These are phyloP conservation scores for Fusarium buharicum DNA, from an alignment of 2,329 filamentous ascomycete species.

Conservation along the genomic window DNA sequence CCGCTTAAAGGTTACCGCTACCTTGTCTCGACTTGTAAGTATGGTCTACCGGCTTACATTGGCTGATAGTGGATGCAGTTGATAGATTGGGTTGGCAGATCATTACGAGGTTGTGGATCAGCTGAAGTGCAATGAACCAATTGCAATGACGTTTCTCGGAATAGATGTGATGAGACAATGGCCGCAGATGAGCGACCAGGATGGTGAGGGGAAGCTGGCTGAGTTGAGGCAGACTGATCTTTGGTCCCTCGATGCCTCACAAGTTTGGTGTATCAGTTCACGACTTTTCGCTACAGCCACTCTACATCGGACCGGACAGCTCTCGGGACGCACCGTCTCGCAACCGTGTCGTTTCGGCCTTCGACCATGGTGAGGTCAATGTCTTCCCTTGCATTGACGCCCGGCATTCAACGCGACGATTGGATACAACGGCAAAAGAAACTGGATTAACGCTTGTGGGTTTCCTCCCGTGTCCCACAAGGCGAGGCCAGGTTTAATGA, in stretches of 20 bases:
- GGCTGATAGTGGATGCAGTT: not conserved
- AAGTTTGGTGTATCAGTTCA: not conserved
- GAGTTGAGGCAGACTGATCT: not conserved
- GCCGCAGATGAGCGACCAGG: conserved; percentile 38
- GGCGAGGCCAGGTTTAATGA: conserved; percentile 10
- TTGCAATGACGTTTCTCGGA: not conserved
- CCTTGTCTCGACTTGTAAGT: not conserved
- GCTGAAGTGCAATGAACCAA: conserved; percentile 19
- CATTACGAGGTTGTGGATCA: conserved; percentile 24
- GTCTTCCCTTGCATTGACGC: conserved; percentile 41
- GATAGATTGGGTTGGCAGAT: conserved; percentile 18
- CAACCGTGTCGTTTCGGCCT: conserved; percentile 2
- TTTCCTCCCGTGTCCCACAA: conserved; percentile 31
- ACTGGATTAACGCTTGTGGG: conserved; percentile 30
- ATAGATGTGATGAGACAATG: conserved; percentile 28
- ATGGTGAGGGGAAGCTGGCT: not conserved
- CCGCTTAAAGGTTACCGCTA: conserved; percentile 3
- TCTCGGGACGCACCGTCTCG: not conserved
- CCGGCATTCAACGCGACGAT: conserved; percentile 36
- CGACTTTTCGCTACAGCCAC: not conserved
- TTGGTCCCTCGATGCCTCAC: too few relatives aligned
- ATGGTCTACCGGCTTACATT: not conserved
- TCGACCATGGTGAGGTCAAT: not conserved
- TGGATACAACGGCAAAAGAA: conserved; percentile 23
- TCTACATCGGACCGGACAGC: not conserved